Percentiles rank a stretch among this genome's conserved stretches.
phyloP scores from a whole-genome alignment of 805 yeast species.

The Sporopachydermia lactativora region DNA sequence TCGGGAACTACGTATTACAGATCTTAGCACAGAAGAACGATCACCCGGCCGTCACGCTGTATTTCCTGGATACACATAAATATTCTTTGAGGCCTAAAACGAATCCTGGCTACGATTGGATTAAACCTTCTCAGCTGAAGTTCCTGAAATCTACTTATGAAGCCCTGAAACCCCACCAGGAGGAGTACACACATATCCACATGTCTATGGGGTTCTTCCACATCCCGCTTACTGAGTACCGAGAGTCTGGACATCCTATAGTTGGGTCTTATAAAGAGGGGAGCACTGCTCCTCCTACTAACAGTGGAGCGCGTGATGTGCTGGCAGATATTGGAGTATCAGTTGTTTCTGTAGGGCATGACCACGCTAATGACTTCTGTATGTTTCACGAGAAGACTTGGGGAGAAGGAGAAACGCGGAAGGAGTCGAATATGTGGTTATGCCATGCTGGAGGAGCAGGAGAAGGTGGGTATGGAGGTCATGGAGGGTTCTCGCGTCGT shows the following conservation, averaged over 20 bases:
- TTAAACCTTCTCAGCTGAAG: constrained; percentile 54
- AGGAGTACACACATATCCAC: constrained; percentile 27
- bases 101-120: constrained; percentile 74
- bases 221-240: constrained; percentile 82
- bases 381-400: constrained; percentile 31
- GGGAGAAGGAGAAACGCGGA: constrained; percentile 8
- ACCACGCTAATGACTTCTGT: constrained; percentile 91
- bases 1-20: constrained; percentile 61
- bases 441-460: constrained; percentile 94
- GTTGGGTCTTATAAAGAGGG: constrained; percentile 61
- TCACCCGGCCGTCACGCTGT: constrained; percentile 41
- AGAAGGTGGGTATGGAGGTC: constrained; percentile 94
- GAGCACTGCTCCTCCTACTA: constrained; percentile 61
- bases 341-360: constrained; percentile 81
- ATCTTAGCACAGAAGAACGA: constrained; percentile 27
- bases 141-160: constrained; percentile 30
- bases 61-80: constrained; percentile 76
- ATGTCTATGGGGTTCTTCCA: constrained; percentile 87
- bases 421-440: constrained; percentile 44
- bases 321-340: constrained; percentile 56
- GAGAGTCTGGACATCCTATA: constrained; percentile 27
- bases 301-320: constrained; percentile 49
- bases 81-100: constrained; percentile 51
- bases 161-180: constrained; percentile 17
- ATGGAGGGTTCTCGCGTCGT: constrained; percentile 76